Percentiles rank a stretch among this genome's conserved stretches.
phyloP scores from a whole-genome alignment of 2,329 filamentous ascomycete species.

The Fusarium fracticaudum region DNA sequence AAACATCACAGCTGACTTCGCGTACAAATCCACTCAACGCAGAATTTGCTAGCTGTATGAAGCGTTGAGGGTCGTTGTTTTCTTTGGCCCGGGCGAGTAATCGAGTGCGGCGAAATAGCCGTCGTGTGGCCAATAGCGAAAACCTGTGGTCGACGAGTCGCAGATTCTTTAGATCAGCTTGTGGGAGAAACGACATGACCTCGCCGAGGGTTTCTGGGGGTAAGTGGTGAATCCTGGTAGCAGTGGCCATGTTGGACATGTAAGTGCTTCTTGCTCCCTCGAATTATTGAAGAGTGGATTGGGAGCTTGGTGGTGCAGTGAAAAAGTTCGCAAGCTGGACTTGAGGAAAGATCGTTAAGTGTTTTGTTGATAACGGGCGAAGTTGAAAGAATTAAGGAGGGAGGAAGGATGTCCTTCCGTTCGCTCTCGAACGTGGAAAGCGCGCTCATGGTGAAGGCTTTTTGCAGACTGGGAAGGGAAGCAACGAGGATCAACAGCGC shows the following conservation, averaged over 20 bases:
- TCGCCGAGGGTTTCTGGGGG: neutral
- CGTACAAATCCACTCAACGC: neutral
- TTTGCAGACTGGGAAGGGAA: too few species aligned
- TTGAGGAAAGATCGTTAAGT: neutral
- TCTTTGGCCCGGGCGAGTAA: neutral
- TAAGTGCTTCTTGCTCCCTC: neutral
- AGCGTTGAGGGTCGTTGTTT: neutral
- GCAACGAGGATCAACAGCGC: too few species aligned
- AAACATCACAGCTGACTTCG: neutral
- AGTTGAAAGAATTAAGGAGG: neutral
- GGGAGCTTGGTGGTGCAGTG: neutral
- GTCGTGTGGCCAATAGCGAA: neutral
- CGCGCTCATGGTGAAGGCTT: neutral
- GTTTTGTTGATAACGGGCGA: neutral
- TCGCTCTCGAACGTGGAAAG: neutral
- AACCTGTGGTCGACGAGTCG: neutral
- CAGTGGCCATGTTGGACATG: neutral
- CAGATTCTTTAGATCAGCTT: neutral
- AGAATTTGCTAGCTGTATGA: neutral
- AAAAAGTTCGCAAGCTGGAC: neutral
- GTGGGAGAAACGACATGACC: neutral
- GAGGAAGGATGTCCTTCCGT: neutral
- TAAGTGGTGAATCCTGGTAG: neutral
- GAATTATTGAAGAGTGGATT: too few species aligned
- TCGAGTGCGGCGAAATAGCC: neutral